Evolutionary conservation across 805 yeast genomes (phyloP), one percentile per base, ranked within the genome.

Genomic region (Clavispora vitiphila): DNA sequence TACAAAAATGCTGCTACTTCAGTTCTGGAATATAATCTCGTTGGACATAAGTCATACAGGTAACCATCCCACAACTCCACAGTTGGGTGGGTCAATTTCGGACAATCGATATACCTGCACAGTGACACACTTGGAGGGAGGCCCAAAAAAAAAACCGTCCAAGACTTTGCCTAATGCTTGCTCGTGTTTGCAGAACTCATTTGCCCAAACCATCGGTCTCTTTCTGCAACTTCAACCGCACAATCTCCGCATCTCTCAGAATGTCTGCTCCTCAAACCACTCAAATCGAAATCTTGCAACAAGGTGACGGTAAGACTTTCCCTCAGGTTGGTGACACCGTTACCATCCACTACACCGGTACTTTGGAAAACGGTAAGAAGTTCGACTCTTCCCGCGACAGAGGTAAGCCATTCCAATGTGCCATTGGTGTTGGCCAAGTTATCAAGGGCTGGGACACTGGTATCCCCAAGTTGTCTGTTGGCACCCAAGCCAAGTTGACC

Each of bases 381-480:
- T 91, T 91, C 63, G 98, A 91, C 68, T 87, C 96, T 40, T 89
- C 97, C 42, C 78, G 89, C 56, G 96, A 88, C 76, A 83, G 97
- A 72, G 93, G 93, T 61, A 80, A 84, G 67, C 96, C 98, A 53
- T 91, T 91, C 82, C 91, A 87, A 67, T 85, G 95, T 66, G 71
- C 74, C 69, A 87, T 91, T 62, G 97, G 98, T 66, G 95, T 86
- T 53, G 96, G 97, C 51, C 95, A 85, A 71, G 97, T 91, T 54
- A 91, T 91, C 71, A 80, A 81, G 62, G 98, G 97, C 53, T 91
- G 97, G 97, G 97, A 90, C 61, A 86, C 80, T 59, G 96, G 90
- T 48, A 87, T 89, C 63, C 96, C 97, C 42, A 81, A 89, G 69
- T 76, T 91, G 63, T 84, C 95, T 40, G 77, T 89, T 39, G 98